Percentiles rank a stretch among this genome's conserved stretches.
Conservation (phyloP, 2,329 filamentous ascomycete species). For the Colletotrichum noveboracense region DNA sequence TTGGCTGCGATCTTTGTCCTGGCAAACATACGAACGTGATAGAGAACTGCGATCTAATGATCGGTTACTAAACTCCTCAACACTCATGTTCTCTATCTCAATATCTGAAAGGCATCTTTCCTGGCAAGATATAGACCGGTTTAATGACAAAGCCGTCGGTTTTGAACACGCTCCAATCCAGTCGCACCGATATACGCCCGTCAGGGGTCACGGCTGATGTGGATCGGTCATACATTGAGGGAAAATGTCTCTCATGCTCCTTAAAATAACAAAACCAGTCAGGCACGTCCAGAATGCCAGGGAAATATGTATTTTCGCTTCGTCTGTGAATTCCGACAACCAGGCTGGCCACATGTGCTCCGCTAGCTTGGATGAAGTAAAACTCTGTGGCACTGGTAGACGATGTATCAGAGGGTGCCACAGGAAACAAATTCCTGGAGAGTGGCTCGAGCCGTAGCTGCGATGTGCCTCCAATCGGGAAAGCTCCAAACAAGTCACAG, state of each 20-base stretch:
- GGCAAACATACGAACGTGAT: neutral
- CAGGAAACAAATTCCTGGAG: neutral
- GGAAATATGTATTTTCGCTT: neutral
- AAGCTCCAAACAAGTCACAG: neutral
- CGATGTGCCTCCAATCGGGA: neutral
- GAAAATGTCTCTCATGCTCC: neutral
- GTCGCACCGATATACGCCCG: neutral
- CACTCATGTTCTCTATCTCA: neutral
- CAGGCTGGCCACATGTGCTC: neutral
- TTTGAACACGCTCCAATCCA: neutral
- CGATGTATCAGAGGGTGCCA: neutral
- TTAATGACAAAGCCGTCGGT: neutral
- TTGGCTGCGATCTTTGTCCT: slow-evolving; percentile 38
- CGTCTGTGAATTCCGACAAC: neutral
- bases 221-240: neutral
- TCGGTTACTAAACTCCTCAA: neutral
- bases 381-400: neutral
- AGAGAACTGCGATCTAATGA: neutral
- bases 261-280: neutral
- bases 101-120: neutral
- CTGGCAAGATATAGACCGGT: neutral
- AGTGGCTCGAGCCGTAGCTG: neutral
- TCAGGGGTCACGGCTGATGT: neutral
- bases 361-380: neutral
- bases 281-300: neutral